phyloP scores from a whole-genome alignment of 129 eudicot genomes.

The Chrysanthemum lavandulifolium region DNA sequence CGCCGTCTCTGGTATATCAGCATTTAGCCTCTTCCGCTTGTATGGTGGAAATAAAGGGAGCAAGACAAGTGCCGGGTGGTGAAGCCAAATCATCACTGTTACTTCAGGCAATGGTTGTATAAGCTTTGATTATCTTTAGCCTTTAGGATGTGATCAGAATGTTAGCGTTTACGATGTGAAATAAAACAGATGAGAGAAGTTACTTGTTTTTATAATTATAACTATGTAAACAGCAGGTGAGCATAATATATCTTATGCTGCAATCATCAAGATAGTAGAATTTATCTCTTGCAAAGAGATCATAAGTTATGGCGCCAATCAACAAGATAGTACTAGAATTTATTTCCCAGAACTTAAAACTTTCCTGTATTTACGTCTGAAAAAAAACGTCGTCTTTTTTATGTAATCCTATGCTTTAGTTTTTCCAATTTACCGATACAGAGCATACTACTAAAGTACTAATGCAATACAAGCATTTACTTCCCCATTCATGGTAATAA shows the following conservation, averaged over 20 bases:
- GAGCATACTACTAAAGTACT: background rate
- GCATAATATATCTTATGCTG: background rate
- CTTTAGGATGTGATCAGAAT: constrained; percentile 14
- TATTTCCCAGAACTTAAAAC: background rate
- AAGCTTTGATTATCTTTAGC: background rate
- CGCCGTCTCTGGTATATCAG: constrained; percentile 62
- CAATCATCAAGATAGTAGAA: too few relatives aligned
- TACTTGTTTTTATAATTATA: background rate
- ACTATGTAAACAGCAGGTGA: constrained; percentile 4
- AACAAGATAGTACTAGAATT: background rate
- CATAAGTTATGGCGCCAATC: too few relatives aligned
- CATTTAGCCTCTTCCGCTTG: constrained; percentile 76
- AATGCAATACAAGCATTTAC: constrained; percentile 3
- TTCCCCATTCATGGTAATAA: background rate
- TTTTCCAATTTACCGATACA: background rate
- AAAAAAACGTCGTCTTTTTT: background rate
- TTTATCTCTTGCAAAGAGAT: too few relatives aligned
- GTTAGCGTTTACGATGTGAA: constrained; percentile 10
- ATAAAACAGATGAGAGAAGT: constrained; percentile 2
- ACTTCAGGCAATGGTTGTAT: background rate
- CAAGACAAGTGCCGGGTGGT: constrained; percentile 48
- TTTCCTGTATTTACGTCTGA: background rate
- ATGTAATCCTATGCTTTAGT: background rate
- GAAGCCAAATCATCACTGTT: constrained; percentile 15
- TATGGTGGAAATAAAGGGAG: constrained; percentile 52